These are phyloP conservation scores for Penicillium sp. DNA, from an alignment of 2,329 filamentous ascomycete species.

Conservation along the genomic window DNA sequence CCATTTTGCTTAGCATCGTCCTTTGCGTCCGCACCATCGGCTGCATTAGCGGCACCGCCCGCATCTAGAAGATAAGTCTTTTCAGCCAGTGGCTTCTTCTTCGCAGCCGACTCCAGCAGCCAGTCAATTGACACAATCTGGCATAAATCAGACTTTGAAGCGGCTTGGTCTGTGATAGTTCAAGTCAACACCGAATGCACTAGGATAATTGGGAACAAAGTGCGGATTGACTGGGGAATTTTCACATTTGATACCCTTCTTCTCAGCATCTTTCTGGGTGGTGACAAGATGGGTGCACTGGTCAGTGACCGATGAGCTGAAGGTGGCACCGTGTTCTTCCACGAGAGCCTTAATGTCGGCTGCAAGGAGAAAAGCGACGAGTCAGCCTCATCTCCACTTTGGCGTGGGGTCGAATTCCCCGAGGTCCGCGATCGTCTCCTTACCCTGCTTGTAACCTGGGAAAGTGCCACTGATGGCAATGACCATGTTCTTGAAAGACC, in stretches of 20 bases:
- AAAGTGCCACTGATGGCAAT: slow-evolving; percentile 66
- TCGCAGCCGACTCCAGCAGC: slow-evolving; percentile 59
- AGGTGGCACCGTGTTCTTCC: slow-evolving; percentile 38
- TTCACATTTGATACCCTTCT: slow-evolving; percentile 39
- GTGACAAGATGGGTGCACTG: slow-evolving; percentile 44
- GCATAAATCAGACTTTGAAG: slow-evolving; percentile 51
- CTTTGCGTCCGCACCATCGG: not conserved
- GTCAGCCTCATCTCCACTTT: slow-evolving; percentile 17
- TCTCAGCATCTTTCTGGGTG: slow-evolving; percentile 41
- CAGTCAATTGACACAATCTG: slow-evolving; percentile 63
- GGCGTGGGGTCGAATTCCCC: slow-evolving; percentile 6
- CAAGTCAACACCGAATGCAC: slow-evolving; percentile 19
- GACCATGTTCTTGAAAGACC: slow-evolving; percentile 33
- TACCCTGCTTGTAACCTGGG: slow-evolving; percentile 54
- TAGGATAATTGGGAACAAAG: slow-evolving; percentile 44
- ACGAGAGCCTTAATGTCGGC: slow-evolving; percentile 37
- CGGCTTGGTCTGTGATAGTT: slow-evolving; percentile 57
- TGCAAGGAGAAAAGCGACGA: slow-evolving; percentile 18
- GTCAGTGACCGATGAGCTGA: slow-evolving; percentile 32
- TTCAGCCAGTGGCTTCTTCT: slow-evolving; percentile 45
- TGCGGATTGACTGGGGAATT: slow-evolving; percentile 17
- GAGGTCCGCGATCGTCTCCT: slow-evolving; percentile 8
- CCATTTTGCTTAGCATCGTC: not conserved
- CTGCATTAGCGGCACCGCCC: slow-evolving; percentile 9
- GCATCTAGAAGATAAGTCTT: slow-evolving; percentile 39